These are phyloP conservation scores for Lentinula guzmanii DNA, from an alignment of 768 basidiomycete species.

Conservation along the genomic window DNA sequence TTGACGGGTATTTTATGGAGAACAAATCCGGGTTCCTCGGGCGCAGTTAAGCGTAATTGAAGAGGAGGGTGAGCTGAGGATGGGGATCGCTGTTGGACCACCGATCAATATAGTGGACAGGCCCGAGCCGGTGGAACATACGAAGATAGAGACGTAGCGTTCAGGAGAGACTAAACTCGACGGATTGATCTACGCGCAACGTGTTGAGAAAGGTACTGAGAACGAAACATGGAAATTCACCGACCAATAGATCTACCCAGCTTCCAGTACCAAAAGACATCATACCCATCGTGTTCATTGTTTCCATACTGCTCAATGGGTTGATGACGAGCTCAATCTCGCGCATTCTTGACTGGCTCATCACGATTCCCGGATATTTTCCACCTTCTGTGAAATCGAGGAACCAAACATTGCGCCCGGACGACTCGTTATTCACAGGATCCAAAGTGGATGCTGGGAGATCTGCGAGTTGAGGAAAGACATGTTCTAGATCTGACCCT, in stretches of 20 bases:
- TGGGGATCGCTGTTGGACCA: constrained; percentile 49
- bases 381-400: constrained; percentile 66
- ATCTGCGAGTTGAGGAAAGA: constrained; percentile 38
- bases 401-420: constrained; percentile 47
- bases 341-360: constrained; percentile 69
- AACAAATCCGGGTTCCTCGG: constrained; percentile 72
- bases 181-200: constrained; percentile 46
- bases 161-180: constrained; percentile 43
- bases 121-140: constrained; percentile 23
- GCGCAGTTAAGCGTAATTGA: constrained; percentile 56
- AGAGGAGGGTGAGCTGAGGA: constrained; percentile 64
- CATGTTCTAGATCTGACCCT: constrained; percentile 42
- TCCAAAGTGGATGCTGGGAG: constrained; percentile 17
- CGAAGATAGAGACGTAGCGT: constrained; percentile 64
- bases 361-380: constrained; percentile 50
- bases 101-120: constrained; percentile 1
- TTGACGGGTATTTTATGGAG: constrained; percentile 68
- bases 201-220: neutral
- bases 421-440: constrained; percentile 8
- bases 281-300: constrained; percentile 33
- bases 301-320: constrained; percentile 42
- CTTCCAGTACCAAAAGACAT: constrained; percentile 45
- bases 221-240: neutral
- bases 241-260: constrained; percentile 63
- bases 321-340: constrained; percentile 65